A percentile compares a stretch with the other conserved stretches of the same genome.
phyloP scores from a whole-genome alignment of 352 stramenopile genomes.

The Phytopythium oedochilum region DNA sequence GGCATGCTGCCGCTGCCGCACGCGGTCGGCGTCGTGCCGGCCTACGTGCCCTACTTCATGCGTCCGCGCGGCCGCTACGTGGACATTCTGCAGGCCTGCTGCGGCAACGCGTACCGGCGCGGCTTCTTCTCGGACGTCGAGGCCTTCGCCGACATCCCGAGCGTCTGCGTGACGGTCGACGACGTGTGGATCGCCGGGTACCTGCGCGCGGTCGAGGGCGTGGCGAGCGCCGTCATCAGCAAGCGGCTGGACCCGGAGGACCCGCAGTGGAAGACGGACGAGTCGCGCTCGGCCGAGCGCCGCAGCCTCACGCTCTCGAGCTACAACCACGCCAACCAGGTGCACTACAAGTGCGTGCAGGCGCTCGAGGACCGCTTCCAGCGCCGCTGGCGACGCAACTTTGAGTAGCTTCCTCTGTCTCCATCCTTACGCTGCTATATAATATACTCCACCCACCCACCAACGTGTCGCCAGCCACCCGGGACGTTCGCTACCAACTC shows the following conservation, averaged over 20 bases:
- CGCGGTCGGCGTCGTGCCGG: slow-evolving; percentile 65
- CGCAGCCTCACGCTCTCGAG: slow-evolving; percentile 72
- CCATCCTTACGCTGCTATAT: too few relatives aligned
- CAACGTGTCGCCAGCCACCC: too few relatives aligned
- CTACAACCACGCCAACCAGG: slow-evolving; percentile 75
- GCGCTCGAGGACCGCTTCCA: slow-evolving; percentile 64
- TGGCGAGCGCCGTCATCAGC: slow-evolving; percentile 61
- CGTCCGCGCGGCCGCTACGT: slow-evolving; percentile 62
- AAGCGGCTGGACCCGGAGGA: slow-evolving; percentile 71
- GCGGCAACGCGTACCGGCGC: slow-evolving; percentile 66
- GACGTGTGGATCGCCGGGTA: slow-evolving; percentile 83
- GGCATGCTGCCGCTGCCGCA: slow-evolving; percentile 75
- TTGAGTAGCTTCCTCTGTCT: slow-evolving; percentile 21
- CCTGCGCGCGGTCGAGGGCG: slow-evolving; percentile 57
- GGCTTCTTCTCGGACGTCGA: slow-evolving; percentile 74
- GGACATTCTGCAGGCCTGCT: slow-evolving; percentile 71
- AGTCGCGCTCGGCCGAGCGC: slow-evolving; percentile 28
- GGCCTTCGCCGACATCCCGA: slow-evolving; percentile 56
- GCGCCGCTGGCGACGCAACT: slow-evolving; percentile 64
- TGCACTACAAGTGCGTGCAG: slow-evolving; percentile 82
- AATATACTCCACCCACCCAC: too few relatives aligned
- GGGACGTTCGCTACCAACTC: too few relatives aligned
- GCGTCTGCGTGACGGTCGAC: slow-evolving; percentile 73
- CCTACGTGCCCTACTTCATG: slow-evolving; percentile 84
- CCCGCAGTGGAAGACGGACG: slow-evolving; percentile 59